Base-by-base conservation (phyloP, 2,329 filamentous ascomycete genomes). In the Thyridium curvatum region DNA sequence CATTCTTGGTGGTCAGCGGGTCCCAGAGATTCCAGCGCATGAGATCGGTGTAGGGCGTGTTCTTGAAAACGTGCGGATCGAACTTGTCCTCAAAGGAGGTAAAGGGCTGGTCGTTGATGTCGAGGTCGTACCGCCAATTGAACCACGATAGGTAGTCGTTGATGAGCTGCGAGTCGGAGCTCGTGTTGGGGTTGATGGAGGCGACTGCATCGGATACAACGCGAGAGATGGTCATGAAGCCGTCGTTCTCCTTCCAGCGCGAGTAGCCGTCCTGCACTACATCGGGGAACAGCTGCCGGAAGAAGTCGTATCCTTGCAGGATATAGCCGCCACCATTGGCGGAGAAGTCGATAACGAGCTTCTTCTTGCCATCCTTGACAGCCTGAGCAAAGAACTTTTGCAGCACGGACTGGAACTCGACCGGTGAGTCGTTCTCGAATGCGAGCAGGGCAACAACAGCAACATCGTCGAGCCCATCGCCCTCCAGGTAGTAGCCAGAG, bases 221-320 rank as follows among this genome's bases (percentile, higher is more conserved):
- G 5, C 64, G 51, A 8, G 71, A 61, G 4, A 73, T 60, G 5
- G 61, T 62, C 12, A 65, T 49, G 33, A 71, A 74, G 15, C 66
- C 58, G 6, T 56, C 49, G 39, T 51, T 59, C 18, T 58, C 53
- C 33, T 62, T 60, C 63, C 63, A 62, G 43, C 71, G 69, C 41
- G 71, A 68, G 48, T 67, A 64, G 6, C 62, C 56, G 4, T 61
- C 58, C 10, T 59, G 56, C 14, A 69, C 55, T 21, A 67, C 58
- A 12, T 56, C 46, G 4, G 66, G 66, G 58, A 75, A 73, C 0
- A 79, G 61, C 52, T 72, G 60, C 38, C 74, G 72, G 60, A 82
- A 81, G 18, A 83, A 64, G 50, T 81, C 77, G 46, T 77, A 79
- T 13, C 74, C 78, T n/a, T 73, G 66, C 8, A 78, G 52, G 33